Evolutionary conservation across 306 rosid genomes (phyloP), one percentile per base, ranked within the genome.

Genomic region (Hippophae gyantsensis): DNA sequence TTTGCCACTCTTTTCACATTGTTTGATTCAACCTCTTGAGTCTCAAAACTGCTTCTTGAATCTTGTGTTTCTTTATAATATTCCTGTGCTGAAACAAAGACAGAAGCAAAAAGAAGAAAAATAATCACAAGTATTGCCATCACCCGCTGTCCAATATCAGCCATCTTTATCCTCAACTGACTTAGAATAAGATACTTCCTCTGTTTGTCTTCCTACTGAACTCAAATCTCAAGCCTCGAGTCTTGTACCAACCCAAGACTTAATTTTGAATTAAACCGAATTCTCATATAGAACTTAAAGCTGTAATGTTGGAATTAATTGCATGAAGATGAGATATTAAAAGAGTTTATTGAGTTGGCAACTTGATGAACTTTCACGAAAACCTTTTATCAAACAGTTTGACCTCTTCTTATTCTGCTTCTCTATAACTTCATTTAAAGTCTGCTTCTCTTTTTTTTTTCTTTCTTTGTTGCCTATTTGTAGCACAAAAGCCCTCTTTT

Each of bases 51-150:
- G 44, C 61, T 67, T 9, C 46, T 26, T 12, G 76, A 42, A 23
- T 18, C 63, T 54, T 75, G 79, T 48, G 51, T 56, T 53, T 49
- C 55, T 61, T 9, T 46, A 58, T 13, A 26, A 52, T n/a, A 53
- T 74, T 72, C 49, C 69, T 82, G 18, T 7, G 76, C 82, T 8
- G 82, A 81, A 52, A 72, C 90, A 61, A 74, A 43, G 18, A 59
- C 68, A 3, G 79, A 58, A 68, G 45, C 67, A 6, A 73, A 42
- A 43, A 79, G 44, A 45, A 78, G 13, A 69, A 63, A 48, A 60
- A 68, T 56, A 56, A 62, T 26, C 74, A 77, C 58, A 48, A 60
- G 41, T 13, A 70, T 0, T 63, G 71, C 26, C 47, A 74, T 52
- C 48, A 73, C 54, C 75, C 74, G 65, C 68, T 47, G 45, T 62